Evolutionary conservation across 1,284 basidiomycete species (phyloP), one percentile per base, ranked within the genome.

Genomic region (Malassezia cuniculi): DNA sequence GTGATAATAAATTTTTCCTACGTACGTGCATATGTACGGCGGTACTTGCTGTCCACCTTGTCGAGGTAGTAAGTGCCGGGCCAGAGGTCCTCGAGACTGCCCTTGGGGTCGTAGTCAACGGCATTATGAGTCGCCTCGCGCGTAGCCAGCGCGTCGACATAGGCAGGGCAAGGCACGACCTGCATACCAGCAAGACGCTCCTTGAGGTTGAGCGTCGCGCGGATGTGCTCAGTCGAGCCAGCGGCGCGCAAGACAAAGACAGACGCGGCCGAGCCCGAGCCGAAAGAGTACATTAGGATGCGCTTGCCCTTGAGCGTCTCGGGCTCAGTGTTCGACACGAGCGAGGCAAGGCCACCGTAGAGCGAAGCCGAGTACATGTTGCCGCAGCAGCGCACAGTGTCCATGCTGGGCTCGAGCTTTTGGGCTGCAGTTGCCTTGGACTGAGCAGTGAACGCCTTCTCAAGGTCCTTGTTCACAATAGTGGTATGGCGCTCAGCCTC

Each of bases 341-440:
- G 44, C 22, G 56, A 84, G 24, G 86, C 83, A 45, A 97, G 77
- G 52, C 85, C 87, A 41, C 85, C 86, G 68, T 90, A 95, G 19
- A 97, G 74, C 30, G 85, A 89, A n/a, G 82, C 90, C 16, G 90
- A 89, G 77, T 97, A 95, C 83, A 90, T 93, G 78, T 97, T 95
- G 12, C 90, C 90, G 62, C 58, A 57, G 38, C 60, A 50, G 33
- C 60, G 53, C 25, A 65, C 62, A 10, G 58, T 59, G 47, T 60
- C 56, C 54, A 57, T 65, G 16, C 52, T 50, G 18, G 42, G 63
- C 45, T 63, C 63, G 16, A 66, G 54, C 52, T 54, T 59, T 35
- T 34, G 28, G 31, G 46, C 37, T 39, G 52, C 48, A 4, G 39
- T 10, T 33, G 40, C 33, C 55, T 66, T 66, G 40, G 50, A 48